Percentiles rank a stretch among this genome's conserved stretches.
These are phyloP conservation scores for Pseudodiploospora longispora DNA, from an alignment of 2,329 filamentous ascomycete species.

Conservation along the genomic window DNA sequence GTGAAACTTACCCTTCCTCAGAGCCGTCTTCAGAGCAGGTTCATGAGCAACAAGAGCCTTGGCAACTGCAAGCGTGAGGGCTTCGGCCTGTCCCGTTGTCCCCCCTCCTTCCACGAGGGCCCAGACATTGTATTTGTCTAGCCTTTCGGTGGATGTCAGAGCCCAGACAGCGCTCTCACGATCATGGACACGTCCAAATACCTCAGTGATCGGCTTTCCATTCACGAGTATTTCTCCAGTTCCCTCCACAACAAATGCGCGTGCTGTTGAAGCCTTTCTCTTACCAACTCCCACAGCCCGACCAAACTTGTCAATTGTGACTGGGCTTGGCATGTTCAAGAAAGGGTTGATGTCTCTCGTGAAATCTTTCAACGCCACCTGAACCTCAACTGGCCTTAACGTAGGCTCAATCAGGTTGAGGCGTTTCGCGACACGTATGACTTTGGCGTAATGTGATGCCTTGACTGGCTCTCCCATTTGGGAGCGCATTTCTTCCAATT, in stretches of 20 bases:
- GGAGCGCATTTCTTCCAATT: constrained; percentile 65
- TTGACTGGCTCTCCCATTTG: constrained; percentile 65
- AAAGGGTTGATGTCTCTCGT: constrained; percentile 67
- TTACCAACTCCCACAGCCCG: constrained; percentile 72
- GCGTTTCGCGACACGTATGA: constrained; percentile 67
- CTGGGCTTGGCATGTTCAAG: constrained; percentile 53
- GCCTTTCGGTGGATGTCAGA: constrained; percentile 67
- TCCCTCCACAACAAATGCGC: constrained; percentile 84
- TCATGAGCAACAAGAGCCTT: constrained; percentile 87
- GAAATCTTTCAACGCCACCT: constrained; percentile 57
- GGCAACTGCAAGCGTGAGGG: constrained; percentile 80
- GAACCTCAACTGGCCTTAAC: constrained; percentile 64
- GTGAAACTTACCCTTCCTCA: constrained; percentile 70
- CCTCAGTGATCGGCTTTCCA: constrained; percentile 72
- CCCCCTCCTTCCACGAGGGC: constrained; percentile 78
- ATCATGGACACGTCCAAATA: constrained; percentile 84
- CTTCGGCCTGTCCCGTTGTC: constrained; percentile 91
- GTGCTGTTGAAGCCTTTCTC: constrained; percentile 80
- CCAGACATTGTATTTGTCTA: constrained; percentile 98
- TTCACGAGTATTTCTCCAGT: constrained; percentile 87
- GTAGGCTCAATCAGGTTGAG: constrained; percentile 79
- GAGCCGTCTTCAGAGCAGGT: constrained; percentile 76
- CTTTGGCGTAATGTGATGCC: constrained; percentile 68
- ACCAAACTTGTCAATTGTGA: constrained; percentile 66
- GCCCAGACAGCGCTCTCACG: constrained; percentile 92